Evolutionary conservation across 2,329 filamentous ascomycete genomes (phyloP).

Genomic region (Coniochaeta pulveracea): DNA sequence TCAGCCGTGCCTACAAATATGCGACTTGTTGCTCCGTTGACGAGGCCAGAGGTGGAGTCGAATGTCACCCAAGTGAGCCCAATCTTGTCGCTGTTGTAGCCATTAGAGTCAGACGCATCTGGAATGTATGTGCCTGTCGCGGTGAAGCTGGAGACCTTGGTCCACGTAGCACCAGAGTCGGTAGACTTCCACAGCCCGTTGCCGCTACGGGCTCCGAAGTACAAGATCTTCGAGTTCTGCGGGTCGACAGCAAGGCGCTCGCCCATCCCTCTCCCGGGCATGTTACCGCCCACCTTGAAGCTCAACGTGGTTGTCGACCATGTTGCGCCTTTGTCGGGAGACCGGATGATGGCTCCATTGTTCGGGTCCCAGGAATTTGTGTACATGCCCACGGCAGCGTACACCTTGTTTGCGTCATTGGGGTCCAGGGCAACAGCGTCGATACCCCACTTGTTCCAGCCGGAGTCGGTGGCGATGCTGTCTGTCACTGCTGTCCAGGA

Average conservation of each 20-base stretch:
- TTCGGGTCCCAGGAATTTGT: constrained; percentile 50
- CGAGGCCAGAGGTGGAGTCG: constrained; percentile 34
- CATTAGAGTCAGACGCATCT: constrained; percentile 30
- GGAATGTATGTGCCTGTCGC: constrained; percentile 36
- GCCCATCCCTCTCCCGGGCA: constrained; percentile 48
- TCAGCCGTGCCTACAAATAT: constrained; percentile 47
- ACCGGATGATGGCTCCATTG: constrained; percentile 40
- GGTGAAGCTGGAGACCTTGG: constrained; percentile 38
- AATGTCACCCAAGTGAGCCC: constrained; percentile 44
- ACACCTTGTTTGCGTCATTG: constrained; percentile 37
- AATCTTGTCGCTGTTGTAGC: constrained; percentile 32
- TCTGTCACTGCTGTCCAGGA: constrained; percentile 44
- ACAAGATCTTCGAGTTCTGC: constrained; percentile 42
- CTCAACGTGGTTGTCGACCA: constrained; percentile 36
- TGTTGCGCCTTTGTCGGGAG: constrained; percentile 39
- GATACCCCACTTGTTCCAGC: constrained; percentile 44
- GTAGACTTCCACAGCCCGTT: constrained; percentile 48
- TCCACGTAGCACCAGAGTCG: constrained; percentile 41
- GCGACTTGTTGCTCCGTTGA: constrained; percentile 36
- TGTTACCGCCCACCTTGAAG: constrained; percentile 52
- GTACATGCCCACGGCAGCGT: constrained; percentile 44
- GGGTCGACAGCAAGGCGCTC: constrained; percentile 48
- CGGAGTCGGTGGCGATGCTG: constrained; percentile 25
- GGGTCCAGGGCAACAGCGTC: constrained; percentile 46
- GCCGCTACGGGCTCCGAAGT: constrained; percentile 46